These are phyloP conservation scores for Ceratonia siliqua DNA, from an alignment of 306 rosid species.

Conservation along the genomic window DNA sequence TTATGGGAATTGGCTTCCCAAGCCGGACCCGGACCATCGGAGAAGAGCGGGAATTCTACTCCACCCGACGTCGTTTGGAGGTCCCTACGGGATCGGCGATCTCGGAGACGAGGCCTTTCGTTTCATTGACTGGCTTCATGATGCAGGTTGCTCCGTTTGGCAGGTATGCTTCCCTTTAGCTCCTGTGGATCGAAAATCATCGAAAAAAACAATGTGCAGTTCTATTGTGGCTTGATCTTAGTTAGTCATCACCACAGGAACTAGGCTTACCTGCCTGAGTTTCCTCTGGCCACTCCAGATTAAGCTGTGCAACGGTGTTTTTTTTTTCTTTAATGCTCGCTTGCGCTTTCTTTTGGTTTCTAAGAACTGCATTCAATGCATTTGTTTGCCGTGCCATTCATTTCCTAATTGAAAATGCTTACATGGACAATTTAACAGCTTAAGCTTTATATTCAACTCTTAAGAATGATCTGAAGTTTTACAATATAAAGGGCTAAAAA, in stretches of 20 bases:
- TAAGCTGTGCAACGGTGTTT: not conserved
- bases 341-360: not conserved
- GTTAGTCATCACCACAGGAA: not conserved
- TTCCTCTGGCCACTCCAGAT: not conserved
- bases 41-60: constrained; percentile 86
- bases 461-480: not conserved
- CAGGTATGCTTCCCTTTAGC: constrained; percentile 48
- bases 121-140: constrained; percentile 83
- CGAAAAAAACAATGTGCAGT: not conserved
- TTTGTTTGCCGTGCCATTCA: not conserved
- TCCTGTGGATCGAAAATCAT: not conserved
- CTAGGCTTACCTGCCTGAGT: not conserved
- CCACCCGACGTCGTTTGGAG: constrained; percentile 90
- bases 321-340: not conserved
- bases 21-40: constrained; percentile 42
- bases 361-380: not conserved
- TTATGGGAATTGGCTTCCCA: constrained; percentile 67
- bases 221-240: not conserved
- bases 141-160: constrained; percentile 82
- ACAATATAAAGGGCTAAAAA: not conserved
- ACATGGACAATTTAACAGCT: not conserved
- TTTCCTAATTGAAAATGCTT: not conserved
- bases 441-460: not conserved
- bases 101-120: constrained; percentile 79
- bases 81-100: constrained; percentile 89